Percentiles rank a stretch among this genome's conserved stretches.
phyloP scores from a whole-genome alignment of 805 yeast species.

The Debaryomyces prosopidis region DNA sequence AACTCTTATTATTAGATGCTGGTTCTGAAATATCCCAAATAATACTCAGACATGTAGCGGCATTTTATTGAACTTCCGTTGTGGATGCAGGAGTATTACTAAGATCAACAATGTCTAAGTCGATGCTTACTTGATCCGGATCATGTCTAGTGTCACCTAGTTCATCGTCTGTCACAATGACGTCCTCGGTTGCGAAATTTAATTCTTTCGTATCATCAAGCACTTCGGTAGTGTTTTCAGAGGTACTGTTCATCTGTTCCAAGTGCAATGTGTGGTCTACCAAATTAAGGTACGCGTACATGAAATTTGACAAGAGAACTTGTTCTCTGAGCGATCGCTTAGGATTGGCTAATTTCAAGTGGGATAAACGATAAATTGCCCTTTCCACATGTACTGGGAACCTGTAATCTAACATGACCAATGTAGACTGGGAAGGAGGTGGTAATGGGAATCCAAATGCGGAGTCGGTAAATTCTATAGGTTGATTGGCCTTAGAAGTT shows the following conservation, averaged over 20 bases:
- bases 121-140: slow-evolving; percentile 16
- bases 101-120: slow-evolving; percentile 18
- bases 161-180: slow-evolving; percentile 13
- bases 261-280: slow-evolving; percentile 87
- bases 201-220: slow-evolving; percentile 11
- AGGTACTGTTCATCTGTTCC: slow-evolving; percentile 51
- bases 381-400: slow-evolving; percentile 95
- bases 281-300: slow-evolving; percentile 94
- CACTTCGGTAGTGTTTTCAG: slow-evolving; percentile 6
- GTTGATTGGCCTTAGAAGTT: slow-evolving; percentile 45
- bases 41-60: too few species aligned
- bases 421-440: slow-evolving; percentile 72
- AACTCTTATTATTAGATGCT: too few species aligned
- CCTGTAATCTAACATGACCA: slow-evolving; percentile 79
- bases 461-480: slow-evolving; percentile 60
- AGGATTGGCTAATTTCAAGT: slow-evolving; percentile 91
- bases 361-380: slow-evolving; percentile 90
- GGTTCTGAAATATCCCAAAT: too few species aligned
- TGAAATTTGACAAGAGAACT: slow-evolving; percentile 89
- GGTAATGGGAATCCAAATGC: slow-evolving; percentile 89
- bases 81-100: slow-evolving; percentile 1
- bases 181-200: slow-evolving; percentile 7
- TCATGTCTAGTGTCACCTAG: slow-evolving; percentile 3
- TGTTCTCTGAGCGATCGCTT: slow-evolving; percentile 89
- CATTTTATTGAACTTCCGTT: neutral